Percentiles rank a stretch among this genome's conserved stretches.
These are phyloP conservation scores for Botrytis tulipae DNA, from an alignment of 2,329 filamentous ascomycete genomes.

Conservation along the genomic window DNA sequence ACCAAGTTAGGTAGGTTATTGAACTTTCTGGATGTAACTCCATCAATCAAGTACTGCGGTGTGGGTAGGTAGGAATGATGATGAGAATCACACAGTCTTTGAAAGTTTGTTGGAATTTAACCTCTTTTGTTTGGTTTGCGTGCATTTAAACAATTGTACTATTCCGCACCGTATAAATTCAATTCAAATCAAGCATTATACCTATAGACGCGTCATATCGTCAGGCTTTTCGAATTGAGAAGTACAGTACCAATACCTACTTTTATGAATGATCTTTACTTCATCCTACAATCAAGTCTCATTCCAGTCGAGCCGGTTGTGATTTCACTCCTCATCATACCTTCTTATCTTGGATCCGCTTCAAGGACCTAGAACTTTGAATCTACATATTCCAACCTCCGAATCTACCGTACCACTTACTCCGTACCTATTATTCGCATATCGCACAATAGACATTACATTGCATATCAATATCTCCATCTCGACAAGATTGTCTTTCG, in stretches of 20 bases:
- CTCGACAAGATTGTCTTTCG: not conserved
- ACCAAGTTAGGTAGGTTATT: not conserved
- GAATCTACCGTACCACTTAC: not conserved
- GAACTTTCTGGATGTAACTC: not conserved
- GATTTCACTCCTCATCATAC: not conserved
- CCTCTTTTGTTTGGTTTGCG: not conserved
- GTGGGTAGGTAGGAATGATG: not conserved
- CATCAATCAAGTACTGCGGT: not conserved
- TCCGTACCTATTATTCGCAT: not conserved
- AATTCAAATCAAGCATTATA: not conserved
- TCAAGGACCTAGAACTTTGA: not conserved
- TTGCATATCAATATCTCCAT: not conserved
- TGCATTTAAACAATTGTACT: not conserved
- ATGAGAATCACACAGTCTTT: not conserved
- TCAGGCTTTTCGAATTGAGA: not conserved
- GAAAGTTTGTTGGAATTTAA: not conserved
- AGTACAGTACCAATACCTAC: not conserved
- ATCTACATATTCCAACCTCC: not conserved
- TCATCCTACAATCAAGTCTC: not conserved
- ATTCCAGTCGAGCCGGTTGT: not conserved
- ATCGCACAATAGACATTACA: not conserved
- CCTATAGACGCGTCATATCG: not conserved
- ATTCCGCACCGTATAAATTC: not conserved
- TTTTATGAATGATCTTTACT: not conserved
- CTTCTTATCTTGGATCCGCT: not conserved